A percentile compares a stretch with the other conserved stretches of the same genome.
These are phyloP conservation scores for Zygosaccharomyces sapae DNA, from an alignment of 1,139 yeast genomes.

Conservation along the genomic window DNA sequence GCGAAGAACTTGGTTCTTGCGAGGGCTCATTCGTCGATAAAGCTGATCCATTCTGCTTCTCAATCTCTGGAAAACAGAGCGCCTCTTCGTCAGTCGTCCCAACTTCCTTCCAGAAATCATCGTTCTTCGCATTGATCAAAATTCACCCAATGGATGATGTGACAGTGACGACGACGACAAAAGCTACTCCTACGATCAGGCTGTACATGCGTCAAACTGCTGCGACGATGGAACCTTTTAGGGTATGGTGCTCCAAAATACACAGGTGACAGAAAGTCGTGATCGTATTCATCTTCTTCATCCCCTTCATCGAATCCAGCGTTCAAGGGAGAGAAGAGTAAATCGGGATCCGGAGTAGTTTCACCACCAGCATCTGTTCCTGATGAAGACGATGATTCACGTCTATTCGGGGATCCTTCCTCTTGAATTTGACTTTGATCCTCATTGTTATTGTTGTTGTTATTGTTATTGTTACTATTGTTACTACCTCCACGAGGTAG, in stretches of 20 bases:
- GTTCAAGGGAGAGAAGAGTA: conserved; percentile 19
- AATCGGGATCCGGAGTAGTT: conserved; percentile 12
- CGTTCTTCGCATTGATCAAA: conserved; percentile 17
- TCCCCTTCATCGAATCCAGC: conserved; percentile 16
- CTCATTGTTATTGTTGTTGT: too few species aligned
- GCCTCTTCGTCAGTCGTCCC: conserved; percentile 24
- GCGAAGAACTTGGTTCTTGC: conserved; percentile 4
- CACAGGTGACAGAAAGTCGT: conserved; percentile 20
- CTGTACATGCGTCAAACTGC: conserved; percentile 4
- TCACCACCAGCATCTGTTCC: conserved; percentile 1
- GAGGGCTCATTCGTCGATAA: not conserved
- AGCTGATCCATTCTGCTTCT: conserved; percentile 8
- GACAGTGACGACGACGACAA: conserved; percentile 4
- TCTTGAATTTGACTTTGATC: conserved; percentile 3
- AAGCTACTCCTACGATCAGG: conserved; percentile 13
- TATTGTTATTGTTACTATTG: not conserved
- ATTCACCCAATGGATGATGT: conserved; percentile 14
- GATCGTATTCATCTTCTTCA: conserved; percentile 22
- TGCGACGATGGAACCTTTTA: conserved; percentile 20
- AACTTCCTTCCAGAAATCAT: conserved; percentile 36
- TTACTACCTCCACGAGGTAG: conserved; percentile 10
- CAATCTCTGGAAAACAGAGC: conserved; percentile 12
- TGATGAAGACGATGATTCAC: conserved; percentile 6
- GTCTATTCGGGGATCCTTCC: conserved; percentile 6
- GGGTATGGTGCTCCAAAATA: conserved; percentile 20